These are phyloP conservation scores for Pontederia paniculata DNA, from an alignment of 176 grass and related monocot species.

Conservation along the genomic window DNA sequence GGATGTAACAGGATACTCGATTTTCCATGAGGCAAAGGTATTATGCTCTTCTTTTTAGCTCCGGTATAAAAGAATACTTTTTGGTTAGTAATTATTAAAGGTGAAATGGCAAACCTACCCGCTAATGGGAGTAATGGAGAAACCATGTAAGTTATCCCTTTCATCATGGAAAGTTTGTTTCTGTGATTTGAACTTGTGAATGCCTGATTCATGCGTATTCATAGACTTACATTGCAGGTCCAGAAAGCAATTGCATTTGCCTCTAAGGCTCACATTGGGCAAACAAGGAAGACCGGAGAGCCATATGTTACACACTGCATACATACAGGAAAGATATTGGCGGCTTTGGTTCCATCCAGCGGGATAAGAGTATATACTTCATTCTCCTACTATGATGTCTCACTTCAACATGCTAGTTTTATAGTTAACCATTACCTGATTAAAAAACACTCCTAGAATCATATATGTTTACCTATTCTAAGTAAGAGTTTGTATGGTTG, in stretches of 20 bases:
- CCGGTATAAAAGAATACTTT: not conserved
- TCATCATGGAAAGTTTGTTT: not conserved
- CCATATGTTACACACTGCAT: slow-evolving; percentile 94
- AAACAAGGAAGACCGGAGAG: slow-evolving; percentile 90
- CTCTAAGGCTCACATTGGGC: slow-evolving; percentile 60
- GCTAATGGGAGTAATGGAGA: no score
- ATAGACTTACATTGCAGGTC: slow-evolving; percentile 35
- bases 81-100: no score
- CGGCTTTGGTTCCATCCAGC: slow-evolving; percentile 72
- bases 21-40: slow-evolving; percentile 76
- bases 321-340: slow-evolving; percentile 90
- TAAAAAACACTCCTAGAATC: no score
- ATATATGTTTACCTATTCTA: no score
- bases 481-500: slow-evolving; percentile 6
- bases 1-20: slow-evolving; percentile 81
- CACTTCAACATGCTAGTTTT: slow-evolving; percentile 1
- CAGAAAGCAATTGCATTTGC: slow-evolving; percentile 84
- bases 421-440: not conserved
- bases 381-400: not conserved
- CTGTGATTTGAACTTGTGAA: slow-evolving; percentile 1
- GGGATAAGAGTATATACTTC: slow-evolving; percentile 59
- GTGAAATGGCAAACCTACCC: no score
- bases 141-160: no score
- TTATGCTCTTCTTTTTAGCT: not conserved
- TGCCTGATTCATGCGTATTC: slow-evolving; percentile 6